Percentiles rank a stretch among this genome's conserved stretches.
phyloP scores from a whole-genome alignment of 2,329 filamentous ascomycete species.

The Diplodia scrobiculata region DNA sequence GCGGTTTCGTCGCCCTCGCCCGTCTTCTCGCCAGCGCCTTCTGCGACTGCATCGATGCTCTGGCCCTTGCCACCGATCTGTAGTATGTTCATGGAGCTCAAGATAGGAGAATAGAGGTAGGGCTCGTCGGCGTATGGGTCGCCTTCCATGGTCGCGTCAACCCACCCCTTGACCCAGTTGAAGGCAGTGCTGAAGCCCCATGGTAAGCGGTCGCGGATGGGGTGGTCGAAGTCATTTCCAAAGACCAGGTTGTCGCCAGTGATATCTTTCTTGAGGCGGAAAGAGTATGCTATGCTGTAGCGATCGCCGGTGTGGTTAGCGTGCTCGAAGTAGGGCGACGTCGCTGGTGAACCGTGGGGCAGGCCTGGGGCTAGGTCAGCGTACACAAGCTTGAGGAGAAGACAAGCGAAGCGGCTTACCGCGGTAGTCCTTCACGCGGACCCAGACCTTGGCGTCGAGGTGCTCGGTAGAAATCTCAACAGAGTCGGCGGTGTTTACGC shows the following conservation, averaged over 20 bases:
- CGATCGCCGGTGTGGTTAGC: conserved; percentile 73
- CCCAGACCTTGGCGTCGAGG: conserved; percentile 68
- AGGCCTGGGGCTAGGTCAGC: conserved; percentile 56
- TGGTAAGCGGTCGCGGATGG: conserved; percentile 82
- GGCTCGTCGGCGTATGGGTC: conserved; percentile 86
- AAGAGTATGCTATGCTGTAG: conserved; percentile 80
- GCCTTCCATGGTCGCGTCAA: conserved; percentile 87
- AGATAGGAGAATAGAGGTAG: conserved; percentile 78
- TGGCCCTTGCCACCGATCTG: conserved; percentile 58
- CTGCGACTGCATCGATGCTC: conserved; percentile 47
- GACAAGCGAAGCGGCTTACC: conserved; percentile 36
- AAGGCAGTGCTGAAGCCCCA: conserved; percentile 84
- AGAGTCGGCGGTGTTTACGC: conserved; percentile 70
- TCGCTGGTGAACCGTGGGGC: conserved; percentile 67
- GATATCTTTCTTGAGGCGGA: conserved; percentile 70
- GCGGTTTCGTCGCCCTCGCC: conserved; percentile 67
- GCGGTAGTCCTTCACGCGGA: conserved; percentile 69
- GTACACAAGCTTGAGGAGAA: not conserved
- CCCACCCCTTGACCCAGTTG: conserved; percentile 82
- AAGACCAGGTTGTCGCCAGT: conserved; percentile 76
- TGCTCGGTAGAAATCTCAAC: conserved; percentile 64
- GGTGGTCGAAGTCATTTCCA: conserved; percentile 92
- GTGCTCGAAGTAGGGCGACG: conserved; percentile 75
- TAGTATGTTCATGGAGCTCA: conserved; percentile 78
- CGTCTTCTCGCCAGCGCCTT: conserved; percentile 58